These are phyloP conservation scores for Diddensiella santjacobensis DNA, from an alignment of 805 yeast genomes.

Conservation along the genomic window DNA sequence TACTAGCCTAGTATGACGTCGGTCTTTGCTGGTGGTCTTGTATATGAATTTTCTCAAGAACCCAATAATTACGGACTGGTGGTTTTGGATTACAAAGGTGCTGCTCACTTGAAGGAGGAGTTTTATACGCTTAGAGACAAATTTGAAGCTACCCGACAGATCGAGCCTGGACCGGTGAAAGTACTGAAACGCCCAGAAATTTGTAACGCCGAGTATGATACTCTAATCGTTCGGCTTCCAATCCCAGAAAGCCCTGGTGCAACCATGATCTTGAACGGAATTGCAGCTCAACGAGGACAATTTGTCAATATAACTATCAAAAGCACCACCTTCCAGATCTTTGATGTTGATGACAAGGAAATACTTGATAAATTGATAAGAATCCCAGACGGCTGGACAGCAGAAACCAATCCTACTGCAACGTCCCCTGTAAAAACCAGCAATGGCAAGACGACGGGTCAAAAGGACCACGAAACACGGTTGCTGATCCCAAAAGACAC, in stretches of 20 bases:
- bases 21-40: conserved; percentile 81
- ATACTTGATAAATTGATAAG: conserved; percentile 17
- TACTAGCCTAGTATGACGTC: conserved; percentile 69
- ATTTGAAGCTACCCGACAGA: conserved; percentile 2
- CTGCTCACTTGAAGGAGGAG: conserved; percentile 45
- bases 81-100: conserved; percentile 43
- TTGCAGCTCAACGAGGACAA: conserved; percentile 29
- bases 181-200: conserved; percentile 12
- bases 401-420: not conserved
- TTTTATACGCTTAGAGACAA: conserved; percentile 43
- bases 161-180: conserved; percentile 6
- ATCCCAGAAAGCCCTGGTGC: conserved; percentile 35
- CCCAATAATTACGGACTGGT: conserved; percentile 78
- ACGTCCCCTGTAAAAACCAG: not conserved
- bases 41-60: conserved; percentile 77
- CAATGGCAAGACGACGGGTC: not conserved
- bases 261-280: conserved; percentile 33
- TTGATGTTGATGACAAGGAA: conserved; percentile 23
- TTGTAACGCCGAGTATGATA: conserved; percentile 23
- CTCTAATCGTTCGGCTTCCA: conserved; percentile 23
- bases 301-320: conserved; percentile 18
- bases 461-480: not conserved
- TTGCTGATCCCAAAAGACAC: not conserved
- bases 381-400: conserved; percentile 3
- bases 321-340: conserved; percentile 23